Conservation (phyloP, 1,139 yeast species). For the Suhomyces anneliseae region DNA sequence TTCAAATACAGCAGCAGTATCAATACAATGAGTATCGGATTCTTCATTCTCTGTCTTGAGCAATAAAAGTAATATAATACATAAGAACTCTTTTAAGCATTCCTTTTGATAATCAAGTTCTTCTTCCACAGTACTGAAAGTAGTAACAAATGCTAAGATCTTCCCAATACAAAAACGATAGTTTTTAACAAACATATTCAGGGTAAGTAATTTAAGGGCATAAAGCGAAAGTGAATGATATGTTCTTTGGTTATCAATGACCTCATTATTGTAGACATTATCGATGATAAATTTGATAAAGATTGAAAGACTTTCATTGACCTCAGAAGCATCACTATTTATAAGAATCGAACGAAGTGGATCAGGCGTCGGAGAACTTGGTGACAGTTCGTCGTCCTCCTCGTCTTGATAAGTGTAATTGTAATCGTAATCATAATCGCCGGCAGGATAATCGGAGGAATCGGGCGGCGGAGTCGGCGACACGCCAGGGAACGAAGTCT, state of each 20-base stretch:
- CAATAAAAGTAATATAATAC: conserved; percentile 35
- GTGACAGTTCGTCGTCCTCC: background rate
- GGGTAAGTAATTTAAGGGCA: conserved; percentile 38
- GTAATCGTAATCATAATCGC: too few species aligned
- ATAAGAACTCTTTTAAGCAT: conserved; percentile 37
- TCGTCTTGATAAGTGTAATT: background rate
- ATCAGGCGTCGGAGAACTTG: background rate
- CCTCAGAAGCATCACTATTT: conserved; percentile 42
- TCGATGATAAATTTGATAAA: conserved; percentile 40
- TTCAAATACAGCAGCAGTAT: conserved; percentile 24
- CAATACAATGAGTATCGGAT: conserved; percentile 10
- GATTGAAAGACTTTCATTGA: conserved; percentile 40
- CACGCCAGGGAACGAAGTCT: conserved; percentile 7
- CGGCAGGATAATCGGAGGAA: background rate
- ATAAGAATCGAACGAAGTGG: conserved; percentile 18
- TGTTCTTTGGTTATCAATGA: conserved; percentile 15
- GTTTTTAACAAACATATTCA: conserved; percentile 43
- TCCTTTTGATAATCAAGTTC: conserved; percentile 18
- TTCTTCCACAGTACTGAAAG: conserved; percentile 24
- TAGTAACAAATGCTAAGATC: conserved; percentile 34
- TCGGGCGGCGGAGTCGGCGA: background rate
- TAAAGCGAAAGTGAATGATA: conserved; percentile 36
- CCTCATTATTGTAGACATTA: conserved; percentile 20
- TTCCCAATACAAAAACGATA: conserved; percentile 42
- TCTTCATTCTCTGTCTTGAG: conserved; percentile 33